Evolutionary conservation across 257 asterid species (phyloP).

Genomic region (Solanum stenotomum): DNA sequence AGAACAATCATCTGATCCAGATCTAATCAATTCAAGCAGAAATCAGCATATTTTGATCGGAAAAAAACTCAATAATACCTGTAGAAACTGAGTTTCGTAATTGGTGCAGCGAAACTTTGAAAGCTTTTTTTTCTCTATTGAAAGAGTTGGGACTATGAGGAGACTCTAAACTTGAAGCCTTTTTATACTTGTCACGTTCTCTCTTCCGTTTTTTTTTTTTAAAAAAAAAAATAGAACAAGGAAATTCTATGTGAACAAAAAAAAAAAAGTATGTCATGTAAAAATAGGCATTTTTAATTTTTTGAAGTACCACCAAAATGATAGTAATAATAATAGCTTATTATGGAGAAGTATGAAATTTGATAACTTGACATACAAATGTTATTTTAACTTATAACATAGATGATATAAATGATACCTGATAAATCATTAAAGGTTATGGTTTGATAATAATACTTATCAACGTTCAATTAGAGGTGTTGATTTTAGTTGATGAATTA

Average conservation of each 20-base stretch:
- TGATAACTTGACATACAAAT: not conserved
- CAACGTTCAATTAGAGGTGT: too few relatives aligned
- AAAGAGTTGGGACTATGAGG: not conserved
- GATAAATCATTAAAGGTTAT: too few relatives aligned
- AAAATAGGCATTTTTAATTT: not conserved
- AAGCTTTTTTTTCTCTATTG: not conserved
- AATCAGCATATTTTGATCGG: not conserved
- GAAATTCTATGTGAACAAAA: not conserved
- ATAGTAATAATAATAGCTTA: not conserved
- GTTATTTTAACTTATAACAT: not conserved
- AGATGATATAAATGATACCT: not conserved
- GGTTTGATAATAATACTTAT: accelerated
- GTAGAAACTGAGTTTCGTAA: not conserved
- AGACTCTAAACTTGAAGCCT: not conserved
- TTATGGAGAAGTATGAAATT: not conserved
- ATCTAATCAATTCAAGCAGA: not conserved
- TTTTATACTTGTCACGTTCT: not conserved
- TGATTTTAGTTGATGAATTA: too few relatives aligned
- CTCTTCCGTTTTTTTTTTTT: not conserved
- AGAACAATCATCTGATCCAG: not conserved
- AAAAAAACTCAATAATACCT: not conserved
- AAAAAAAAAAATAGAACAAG: not conserved
- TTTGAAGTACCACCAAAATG: not conserved
- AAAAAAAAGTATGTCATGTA: not conserved
- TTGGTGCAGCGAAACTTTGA: not conserved